Evolutionary conservation across 768 basidiomycete species (phyloP), one percentile per base, ranked within the genome.

Genomic region (Podaxis carcinomalis): DNA sequence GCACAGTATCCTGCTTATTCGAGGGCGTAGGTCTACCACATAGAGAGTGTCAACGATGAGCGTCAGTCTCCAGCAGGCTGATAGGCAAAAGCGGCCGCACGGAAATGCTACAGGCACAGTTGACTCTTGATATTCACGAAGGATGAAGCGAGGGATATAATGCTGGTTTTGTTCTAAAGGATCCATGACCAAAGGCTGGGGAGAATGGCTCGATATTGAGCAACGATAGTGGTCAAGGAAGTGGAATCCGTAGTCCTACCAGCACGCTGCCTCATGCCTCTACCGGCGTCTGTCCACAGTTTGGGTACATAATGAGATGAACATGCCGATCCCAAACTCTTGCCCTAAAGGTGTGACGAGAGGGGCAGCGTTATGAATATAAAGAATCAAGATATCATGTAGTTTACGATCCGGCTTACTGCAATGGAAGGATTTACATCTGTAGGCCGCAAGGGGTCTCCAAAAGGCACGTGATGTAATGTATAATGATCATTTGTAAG

Each of bases 61-160:
- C 9, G 40, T 14, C n/a, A 13, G 11, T 19, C 40, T 42, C 23
- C 9, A 25, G 13, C 27, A 27, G 27, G 27, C 2, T 49, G 13
- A 25, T 4, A 49, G 21, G 19, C 11, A 49, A 9, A 23, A 23
- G 1, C 9, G 5, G 47, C 25, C 47, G 27, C 9, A 49, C 47
- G 47, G 21, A 23, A 49, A 27, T 1, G 13, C 23, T 13, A 1
- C 10, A 47, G 40, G 23, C 16, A 19, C 19, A n/a, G 3, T 50
- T 27, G 52, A 28, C 7, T 56, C 47, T 36, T 55, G 59, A 57
- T 72, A 74, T 32, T 66, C 63, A 2, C 71, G 68, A 3, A 74
- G 57, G 49, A 74, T 70, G 54, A 74, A 74, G 3, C 67, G 56
- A 3, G 73, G 72, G 37, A 74, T 69, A 25, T 65, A 67, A 42